Base-by-base conservation (phyloP, 192 early-diverging fungal genomes). In the Backusella tuberculispora region DNA sequence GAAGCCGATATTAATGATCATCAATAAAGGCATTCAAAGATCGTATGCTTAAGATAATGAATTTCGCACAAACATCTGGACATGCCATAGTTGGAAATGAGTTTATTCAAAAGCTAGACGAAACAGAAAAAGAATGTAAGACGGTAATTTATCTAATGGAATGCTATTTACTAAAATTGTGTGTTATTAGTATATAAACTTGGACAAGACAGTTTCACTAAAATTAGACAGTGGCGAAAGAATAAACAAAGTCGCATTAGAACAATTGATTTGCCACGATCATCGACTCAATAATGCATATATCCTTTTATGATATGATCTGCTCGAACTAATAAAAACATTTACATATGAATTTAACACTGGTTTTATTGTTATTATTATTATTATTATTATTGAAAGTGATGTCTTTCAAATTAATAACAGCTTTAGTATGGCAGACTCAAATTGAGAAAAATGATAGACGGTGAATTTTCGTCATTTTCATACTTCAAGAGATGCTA, bases 51-150 rank as follows among this genome's bases (percentile, higher is more conserved):
- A 71, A 76, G 26, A 87, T 84, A 13, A 82, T 87, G 82, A 80
- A 87, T 50, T 80, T 82, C 50, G 81, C 85, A 17, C 83, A 85
- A 40, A 83, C 82, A 60, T 47, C 42, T 46, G 80, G 80, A 9
- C 70, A 75, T 63, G 75, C 60, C 14, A 76, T 71, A 1, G 76
- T 76, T 17, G 72, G 77, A 26, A 74, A 84, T 1, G 83, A 87
- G 41, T 85, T 83, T 47, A 41, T 81, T 17, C 76, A 81, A 19
- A 78, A 69, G 13, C 66, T 87, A 37, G 85, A 87, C 53, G 85
- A 87, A n/a, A 87, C 85, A 4, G 85, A 87, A 50, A 76, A 80
- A 74, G 81, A 84, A 71, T 44, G 85, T 83, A 83, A 44, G 76
- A 73, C 2, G 29, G 29, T 34, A 34, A 34, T 34, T 34, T 34